phyloP scores from a whole-genome alignment of 2,329 filamentous ascomycete species.

The Nectriaceae sp. region DNA sequence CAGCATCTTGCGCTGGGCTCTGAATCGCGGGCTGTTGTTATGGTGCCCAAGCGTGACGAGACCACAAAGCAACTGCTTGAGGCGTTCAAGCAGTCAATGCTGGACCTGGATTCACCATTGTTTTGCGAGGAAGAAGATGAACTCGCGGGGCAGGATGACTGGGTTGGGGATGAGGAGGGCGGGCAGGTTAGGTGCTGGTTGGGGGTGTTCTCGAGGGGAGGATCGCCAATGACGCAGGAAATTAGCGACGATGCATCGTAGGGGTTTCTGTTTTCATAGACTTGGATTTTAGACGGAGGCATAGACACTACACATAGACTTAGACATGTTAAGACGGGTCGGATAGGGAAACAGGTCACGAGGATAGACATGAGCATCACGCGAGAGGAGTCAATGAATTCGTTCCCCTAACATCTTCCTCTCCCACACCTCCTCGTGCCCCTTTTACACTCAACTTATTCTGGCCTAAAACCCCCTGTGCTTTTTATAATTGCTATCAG shows the following conservation, averaged over 20 bases:
- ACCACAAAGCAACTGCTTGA: constrained; percentile 63
- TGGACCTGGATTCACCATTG: constrained; percentile 46
- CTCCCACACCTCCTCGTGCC: neutral
- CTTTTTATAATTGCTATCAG: neutral
- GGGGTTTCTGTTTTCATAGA: neutral
- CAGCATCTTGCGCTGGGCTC: constrained; percentile 61
- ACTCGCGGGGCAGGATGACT: constrained; percentile 72
- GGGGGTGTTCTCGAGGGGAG: constrained; percentile 56
- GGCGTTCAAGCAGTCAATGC: constrained; percentile 65
- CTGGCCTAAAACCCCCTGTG: neutral
- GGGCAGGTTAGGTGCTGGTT: constrained; percentile 66
- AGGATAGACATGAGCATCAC: neutral
- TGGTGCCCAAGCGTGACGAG: constrained; percentile 76
- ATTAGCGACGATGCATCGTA: constrained; percentile 2
- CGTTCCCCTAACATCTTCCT: neutral
- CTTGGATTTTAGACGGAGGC: neutral
- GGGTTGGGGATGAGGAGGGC: constrained; percentile 57
- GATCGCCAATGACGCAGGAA: constrained; percentile 17
- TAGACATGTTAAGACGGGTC: neutral
- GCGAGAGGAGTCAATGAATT: neutral
- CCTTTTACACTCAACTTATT: neutral
- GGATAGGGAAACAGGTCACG: neutral
- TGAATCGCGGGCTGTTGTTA: constrained; percentile 70
- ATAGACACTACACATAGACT: neutral
- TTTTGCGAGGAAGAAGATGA: constrained; percentile 60